phyloP scores from a whole-genome alignment of 2,329 filamentous ascomycete species.

The Microascus cirrosus region DNA sequence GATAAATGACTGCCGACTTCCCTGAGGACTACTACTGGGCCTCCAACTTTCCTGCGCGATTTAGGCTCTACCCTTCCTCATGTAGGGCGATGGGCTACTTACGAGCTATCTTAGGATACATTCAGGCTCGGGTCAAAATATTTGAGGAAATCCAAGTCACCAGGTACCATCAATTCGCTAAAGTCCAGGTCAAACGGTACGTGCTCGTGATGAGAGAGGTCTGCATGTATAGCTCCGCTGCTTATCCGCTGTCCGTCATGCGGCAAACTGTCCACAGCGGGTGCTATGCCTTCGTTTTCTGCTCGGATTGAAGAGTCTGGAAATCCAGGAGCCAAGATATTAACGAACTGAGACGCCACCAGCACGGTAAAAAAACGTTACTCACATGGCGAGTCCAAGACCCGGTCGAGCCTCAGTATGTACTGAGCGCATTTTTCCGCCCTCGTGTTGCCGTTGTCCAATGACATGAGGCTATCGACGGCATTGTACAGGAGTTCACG shows the following conservation, averaged over 20 bases:
- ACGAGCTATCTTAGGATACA: background rate
- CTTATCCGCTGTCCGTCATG: background rate
- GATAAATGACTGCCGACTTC: too few relatives aligned
- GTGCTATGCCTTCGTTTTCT: background rate
- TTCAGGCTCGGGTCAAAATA: conserved; percentile 2
- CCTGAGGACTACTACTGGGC: too few relatives aligned
- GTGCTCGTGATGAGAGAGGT: background rate
- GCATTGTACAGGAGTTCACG: background rate
- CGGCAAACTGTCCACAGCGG: background rate
- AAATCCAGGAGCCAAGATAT: background rate
- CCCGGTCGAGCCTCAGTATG: conserved; percentile 1
- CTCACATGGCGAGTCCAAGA: background rate
- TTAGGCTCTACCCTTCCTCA: too few relatives aligned
- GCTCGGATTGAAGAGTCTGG: background rate
- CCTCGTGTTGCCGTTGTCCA: background rate
- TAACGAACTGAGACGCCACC: background rate
- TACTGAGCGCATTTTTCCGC: conserved; percentile 4
- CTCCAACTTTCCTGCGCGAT: too few relatives aligned
- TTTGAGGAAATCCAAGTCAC: conserved; percentile 2
- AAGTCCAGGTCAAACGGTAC: conserved; percentile 1
- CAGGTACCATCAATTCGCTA: conserved; percentile 1
- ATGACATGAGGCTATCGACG: background rate
- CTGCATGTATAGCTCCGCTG: background rate
- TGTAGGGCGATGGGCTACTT: background rate
- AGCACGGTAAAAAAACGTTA: background rate